These are phyloP conservation scores for Aspergillus pseudoterreus DNA, from an alignment of 2,329 filamentous ascomycete species.

Conservation along the genomic window DNA sequence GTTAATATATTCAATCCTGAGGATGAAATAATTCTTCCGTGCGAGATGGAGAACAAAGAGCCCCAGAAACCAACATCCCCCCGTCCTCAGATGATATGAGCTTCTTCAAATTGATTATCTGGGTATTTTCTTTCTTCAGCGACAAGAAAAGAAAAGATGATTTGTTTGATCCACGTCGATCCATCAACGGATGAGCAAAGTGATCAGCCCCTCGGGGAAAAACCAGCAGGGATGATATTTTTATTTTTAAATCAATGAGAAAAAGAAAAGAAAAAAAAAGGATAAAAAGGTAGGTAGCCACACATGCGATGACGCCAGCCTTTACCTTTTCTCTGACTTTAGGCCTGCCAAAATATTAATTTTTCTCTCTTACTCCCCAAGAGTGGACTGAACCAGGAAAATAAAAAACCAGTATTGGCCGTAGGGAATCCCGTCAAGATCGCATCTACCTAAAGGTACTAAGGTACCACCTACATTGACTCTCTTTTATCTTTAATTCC, in stretches of 20 bases:
- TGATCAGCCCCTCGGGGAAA: not conserved
- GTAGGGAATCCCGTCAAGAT: not conserved
- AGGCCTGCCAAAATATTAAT: too few relatives aligned
- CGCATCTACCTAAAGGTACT: not conserved
- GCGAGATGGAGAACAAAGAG: too few relatives aligned
- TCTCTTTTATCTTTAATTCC: too few relatives aligned
- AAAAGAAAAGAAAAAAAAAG: not conserved
- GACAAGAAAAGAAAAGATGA: too few relatives aligned
- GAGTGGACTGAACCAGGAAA: too few relatives aligned
- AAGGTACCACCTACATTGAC: not conserved
- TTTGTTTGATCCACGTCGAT: conserved; percentile 4
- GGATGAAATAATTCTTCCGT: too few relatives aligned
- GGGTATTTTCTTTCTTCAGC: too few relatives aligned
- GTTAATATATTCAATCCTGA: not conserved
- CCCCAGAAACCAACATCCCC: too few relatives aligned
- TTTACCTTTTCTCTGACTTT: not conserved
- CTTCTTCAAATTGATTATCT: too few relatives aligned
- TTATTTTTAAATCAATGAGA: not conserved
- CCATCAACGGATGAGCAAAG: not conserved
- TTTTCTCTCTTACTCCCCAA: too few relatives aligned
- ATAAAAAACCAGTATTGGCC: too few relatives aligned
- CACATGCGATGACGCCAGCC: conserved; percentile 7
- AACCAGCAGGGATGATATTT: not conserved
- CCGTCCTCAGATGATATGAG: too few relatives aligned
- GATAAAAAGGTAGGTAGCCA: not conserved